Base-by-base conservation (phyloP, 257 asterid genomes). In the Solanum appendiculatum region DNA sequence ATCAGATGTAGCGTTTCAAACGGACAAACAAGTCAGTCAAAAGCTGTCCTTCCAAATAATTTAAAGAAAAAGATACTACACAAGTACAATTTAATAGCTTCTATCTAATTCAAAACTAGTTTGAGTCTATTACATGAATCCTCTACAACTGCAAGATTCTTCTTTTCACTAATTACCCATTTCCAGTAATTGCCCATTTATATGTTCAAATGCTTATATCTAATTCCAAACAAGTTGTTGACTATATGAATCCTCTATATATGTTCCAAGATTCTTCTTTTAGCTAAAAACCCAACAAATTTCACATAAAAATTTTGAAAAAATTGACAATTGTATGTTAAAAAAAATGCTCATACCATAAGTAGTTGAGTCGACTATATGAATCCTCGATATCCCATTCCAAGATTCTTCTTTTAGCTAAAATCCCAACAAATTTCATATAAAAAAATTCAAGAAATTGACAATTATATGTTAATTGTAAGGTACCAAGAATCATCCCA, bases 401-500 rank as follows among this genome's bases (percentile, higher is more conserved):
- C 23, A 68, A 68, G 23, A 68, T 29, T 68, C 33, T 40, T n/a
- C 1, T 40, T 75, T 75, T 39, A 13, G 10, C 36, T 40, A 13
- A 12, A 5, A 39, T 14, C n/a, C n/a, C 58, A 75, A 6, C 23
- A 68, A 31, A 68, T 29, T 15, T 15, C 23, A 8, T 13, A 6
- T n/a, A 7, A 14, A 13, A 40, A n/a, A 13, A 40, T 40, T 77
- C 13, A 75, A 12, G 33, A n/a, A 39, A 13, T n/a, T 40, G 14
- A 77, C 7, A 77, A 4, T 25, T 13, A 36, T 3, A 40, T 8
- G 51, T 7, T 39, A 7, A 74, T 37, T 9, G 1, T 9, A 56
- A 8, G 11, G 4, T 82, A 96, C 99, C 99, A 96, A 63, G 98
- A 94, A 86, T 96, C 99, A 86, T 95, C 99, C 98, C 98, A 96